A percentile compares a stretch with the other conserved stretches of the same genome.
phyloP scores from a whole-genome alignment of 2,329 filamentous ascomycete genomes.

The Fusarium tjaetaba region DNA sequence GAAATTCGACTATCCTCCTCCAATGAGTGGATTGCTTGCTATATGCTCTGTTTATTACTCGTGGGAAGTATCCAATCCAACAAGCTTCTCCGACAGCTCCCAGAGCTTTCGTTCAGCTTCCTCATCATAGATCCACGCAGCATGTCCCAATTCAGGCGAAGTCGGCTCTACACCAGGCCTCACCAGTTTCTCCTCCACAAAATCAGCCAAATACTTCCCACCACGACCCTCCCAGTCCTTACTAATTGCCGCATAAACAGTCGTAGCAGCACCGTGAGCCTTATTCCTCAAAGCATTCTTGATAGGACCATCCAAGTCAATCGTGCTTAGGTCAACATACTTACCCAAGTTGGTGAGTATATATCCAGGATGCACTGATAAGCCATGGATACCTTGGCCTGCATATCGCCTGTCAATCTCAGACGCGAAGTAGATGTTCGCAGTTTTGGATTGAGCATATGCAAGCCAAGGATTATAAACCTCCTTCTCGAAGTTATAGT shows the following conservation, averaged over 20 bases:
- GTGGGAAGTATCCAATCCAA: neutral
- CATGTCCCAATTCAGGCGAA: neutral
- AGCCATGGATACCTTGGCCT: conserved; percentile 6
- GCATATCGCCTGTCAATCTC: conserved; percentile 31
- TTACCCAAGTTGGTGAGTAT: conserved; percentile 3
- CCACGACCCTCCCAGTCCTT: conserved; percentile 10
- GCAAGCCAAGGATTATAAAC: conserved; percentile 22
- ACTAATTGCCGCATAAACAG: neutral
- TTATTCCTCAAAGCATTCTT: neutral
- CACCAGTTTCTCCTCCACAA: neutral
- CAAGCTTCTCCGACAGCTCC: neutral
- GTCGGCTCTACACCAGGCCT: rapidly evolving
- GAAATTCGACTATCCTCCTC: neutral
- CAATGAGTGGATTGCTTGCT: rapidly evolving
- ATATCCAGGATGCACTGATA: conserved; percentile 25
- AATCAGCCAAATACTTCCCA: conserved; percentile 4
- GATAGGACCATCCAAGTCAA: neutral
- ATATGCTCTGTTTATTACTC: neutral
- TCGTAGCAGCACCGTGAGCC: conserved; percentile 5
- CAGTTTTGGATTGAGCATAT: conserved; percentile 33
- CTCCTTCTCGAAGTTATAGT: conserved; percentile 27
- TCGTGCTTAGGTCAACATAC: neutral
- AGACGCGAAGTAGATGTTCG: conserved; percentile 33
- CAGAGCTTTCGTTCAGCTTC: neutral
- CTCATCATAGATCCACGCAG: conserved; percentile 1